Evolutionary conservation across 768 basidiomycete genomes (phyloP), one percentile per base, ranked within the genome.

Genomic region (Peribolospora baueri): DNA sequence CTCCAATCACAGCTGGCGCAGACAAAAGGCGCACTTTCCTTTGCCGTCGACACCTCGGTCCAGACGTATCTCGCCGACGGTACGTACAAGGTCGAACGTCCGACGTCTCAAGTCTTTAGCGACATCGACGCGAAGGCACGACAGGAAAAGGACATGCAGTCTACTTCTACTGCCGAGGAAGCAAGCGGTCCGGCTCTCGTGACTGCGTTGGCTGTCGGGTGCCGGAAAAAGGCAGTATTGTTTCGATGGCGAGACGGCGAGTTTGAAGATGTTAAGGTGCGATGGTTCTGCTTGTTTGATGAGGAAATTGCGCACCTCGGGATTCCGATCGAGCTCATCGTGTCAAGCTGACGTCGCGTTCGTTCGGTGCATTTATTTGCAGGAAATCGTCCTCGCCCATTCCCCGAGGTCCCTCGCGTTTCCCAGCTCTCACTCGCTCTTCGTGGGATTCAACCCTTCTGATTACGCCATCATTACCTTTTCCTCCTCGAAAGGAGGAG

Each of bases 241-340:
- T 87, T 88, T 65, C 75, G 76, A 6, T 90, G 87, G 82, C 79
- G 75, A 58, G 84, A 88, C 61, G 82, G 84, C 13, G 80, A 86
- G 56, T 73, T 78, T 37, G 78, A 84, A 59, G 79, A 78, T 47
- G 66, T 72, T 51, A 79, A 77, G 70, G 84, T 84, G 61, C 54
- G 73, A 60, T 13, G 14, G 14, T 46, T 10, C 14, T 46, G 10
- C 46, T 14, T 56, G 54, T 8, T 50, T 38, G n/a, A 36, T 55
- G 49, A 48, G 54, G 7, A 36, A 10, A 7, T 40, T 54, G 41
- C 46, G 47, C 36, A 36, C 46, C 25, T 42, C 36, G 11, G n/a
- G 57, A 6, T 49, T 55, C 6, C 10, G 53, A 7, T 42, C 52
- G n/a, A 48, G 39, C 57, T 38, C 40, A 37, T 55, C 48, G 53